Percentiles rank a stretch among this genome's conserved stretches.
These are phyloP conservation scores for Ogataea sp. DNA, from an alignment of 805 yeast species.

Conservation along the genomic window DNA sequence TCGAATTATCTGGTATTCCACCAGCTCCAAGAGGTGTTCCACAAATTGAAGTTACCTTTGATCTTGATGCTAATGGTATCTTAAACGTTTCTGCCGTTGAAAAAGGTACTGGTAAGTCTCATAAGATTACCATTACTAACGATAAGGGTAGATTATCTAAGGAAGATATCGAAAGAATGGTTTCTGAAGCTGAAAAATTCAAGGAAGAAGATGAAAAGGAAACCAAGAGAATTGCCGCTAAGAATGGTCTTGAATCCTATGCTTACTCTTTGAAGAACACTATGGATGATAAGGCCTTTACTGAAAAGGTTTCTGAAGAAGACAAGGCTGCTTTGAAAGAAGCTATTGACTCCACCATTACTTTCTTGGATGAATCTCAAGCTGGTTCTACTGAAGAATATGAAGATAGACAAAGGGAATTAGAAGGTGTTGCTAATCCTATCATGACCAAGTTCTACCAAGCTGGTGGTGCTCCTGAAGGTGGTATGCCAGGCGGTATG, in stretches of 20 bases:
- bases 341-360: slow-evolving; percentile 37
- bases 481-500: slow-evolving; percentile 33
- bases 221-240: slow-evolving; percentile 46
- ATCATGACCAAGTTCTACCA: slow-evolving; percentile 95
- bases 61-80: slow-evolving; percentile 76
- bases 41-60: slow-evolving; percentile 69
- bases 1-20: slow-evolving; percentile 65
- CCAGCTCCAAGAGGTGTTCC: slow-evolving; percentile 75
- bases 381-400: slow-evolving; percentile 90
- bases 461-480: slow-evolving; percentile 68
- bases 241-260: slow-evolving; percentile 50
- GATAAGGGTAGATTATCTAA: slow-evolving; percentile 50
- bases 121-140: slow-evolving; percentile 40
- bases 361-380: slow-evolving; percentile 91
- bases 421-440: slow-evolving; percentile 92
- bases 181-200: slow-evolving; percentile 54
- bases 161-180: slow-evolving; percentile 58
- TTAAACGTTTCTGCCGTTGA: slow-evolving; percentile 52
- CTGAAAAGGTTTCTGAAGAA: slow-evolving; percentile 31
- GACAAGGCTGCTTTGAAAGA: slow-evolving; percentile 67
- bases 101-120: slow-evolving; percentile 44
- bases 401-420: slow-evolving; percentile 91
- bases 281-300: slow-evolving; percentile 29
- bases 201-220: slow-evolving; percentile 57
- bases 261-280: slow-evolving; percentile 47